These are phyloP conservation scores for Debaryomyces subglobosus DNA, from an alignment of 1,139 yeast genomes.

Conservation along the genomic window DNA sequence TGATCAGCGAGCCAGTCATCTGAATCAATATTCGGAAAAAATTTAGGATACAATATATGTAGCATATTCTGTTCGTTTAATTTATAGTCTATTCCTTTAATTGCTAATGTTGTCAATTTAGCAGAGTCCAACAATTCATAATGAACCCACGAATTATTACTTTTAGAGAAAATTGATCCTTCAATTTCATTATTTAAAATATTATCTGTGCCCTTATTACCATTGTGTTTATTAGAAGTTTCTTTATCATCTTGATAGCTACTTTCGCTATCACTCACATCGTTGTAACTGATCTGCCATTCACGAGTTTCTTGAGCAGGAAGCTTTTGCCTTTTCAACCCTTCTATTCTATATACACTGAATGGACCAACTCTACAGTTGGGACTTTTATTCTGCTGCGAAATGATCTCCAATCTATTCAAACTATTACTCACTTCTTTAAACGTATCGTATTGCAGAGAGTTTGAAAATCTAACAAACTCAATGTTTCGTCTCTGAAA, in stretches of 20 bases:
- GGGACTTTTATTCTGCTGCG: slow-evolving; percentile 7
- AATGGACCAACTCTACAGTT: slow-evolving; percentile 38
- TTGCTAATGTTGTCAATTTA: slow-evolving; percentile 44
- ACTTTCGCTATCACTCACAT: not conserved
- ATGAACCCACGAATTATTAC: slow-evolving; percentile 39
- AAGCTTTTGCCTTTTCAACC: slow-evolving; percentile 1
- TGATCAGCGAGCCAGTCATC: slow-evolving; percentile 45
- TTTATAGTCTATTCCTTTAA: slow-evolving; percentile 43
- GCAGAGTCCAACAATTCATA: slow-evolving; percentile 39
- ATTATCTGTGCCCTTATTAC: not conserved
- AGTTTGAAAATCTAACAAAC: slow-evolving; percentile 36
- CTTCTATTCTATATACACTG: slow-evolving; percentile 19
- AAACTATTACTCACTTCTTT: slow-evolving; percentile 30
- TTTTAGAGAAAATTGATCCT: slow-evolving; percentile 21
- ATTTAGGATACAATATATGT: slow-evolving; percentile 51
- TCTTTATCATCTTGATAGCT: not conserved
- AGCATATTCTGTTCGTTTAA: slow-evolving; percentile 48
- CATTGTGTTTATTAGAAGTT: not conserved
- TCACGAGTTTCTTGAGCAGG: not conserved
- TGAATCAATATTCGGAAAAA: slow-evolving; percentile 47
- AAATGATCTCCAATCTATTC: slow-evolving; percentile 27
- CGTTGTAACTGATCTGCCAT: not conserved
- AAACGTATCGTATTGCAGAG: slow-evolving; percentile 37
- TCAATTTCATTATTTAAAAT: not conserved
- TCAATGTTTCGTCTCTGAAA: slow-evolving; percentile 43